Percentiles rank a stretch among this genome's conserved stretches.
Conservation (phyloP, 1,284 basidiomycete genomes). For the Quambalaria eucalypti region DNA sequence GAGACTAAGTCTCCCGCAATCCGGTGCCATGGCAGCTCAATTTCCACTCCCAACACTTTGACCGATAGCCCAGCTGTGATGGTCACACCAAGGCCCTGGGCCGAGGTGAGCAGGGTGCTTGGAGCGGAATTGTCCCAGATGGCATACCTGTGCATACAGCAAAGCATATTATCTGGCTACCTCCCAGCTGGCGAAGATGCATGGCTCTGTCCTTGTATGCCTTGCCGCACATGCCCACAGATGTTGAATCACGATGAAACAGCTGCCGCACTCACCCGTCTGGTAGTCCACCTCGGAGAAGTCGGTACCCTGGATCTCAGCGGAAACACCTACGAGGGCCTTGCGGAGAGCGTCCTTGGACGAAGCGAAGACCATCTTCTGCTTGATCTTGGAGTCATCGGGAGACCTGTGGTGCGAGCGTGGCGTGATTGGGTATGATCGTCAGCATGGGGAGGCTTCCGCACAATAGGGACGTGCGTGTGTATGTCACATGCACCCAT, state of each 20-base stretch:
- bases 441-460: neutral
- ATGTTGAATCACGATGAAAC: neutral
- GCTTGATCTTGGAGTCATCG: constrained; percentile 73
- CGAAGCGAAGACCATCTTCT: constrained; percentile 90
- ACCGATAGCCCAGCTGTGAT: too few relatives aligned
- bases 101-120: too few relatives aligned
- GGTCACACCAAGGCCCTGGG: too few relatives aligned
- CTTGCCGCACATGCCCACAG: neutral
- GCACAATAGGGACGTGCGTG: neutral
- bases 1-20: too few relatives aligned
- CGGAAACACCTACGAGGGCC: constrained; percentile 60
- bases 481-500: too few relatives aligned
- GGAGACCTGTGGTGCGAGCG: constrained; percentile 87
- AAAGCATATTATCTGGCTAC: too few relatives aligned
- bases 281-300: constrained; percentile 67
- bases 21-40: too few relatives aligned
- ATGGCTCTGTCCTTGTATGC: neutral
- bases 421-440: neutral
- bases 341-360: constrained; percentile 78
- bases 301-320: constrained; percentile 84
- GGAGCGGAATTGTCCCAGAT: too few relatives aligned
- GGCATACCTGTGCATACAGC: too few relatives aligned
- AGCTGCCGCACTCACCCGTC: constrained; percentile 55
- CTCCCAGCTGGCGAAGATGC: neutral
- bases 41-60: too few relatives aligned